Conservation (phyloP, 2,329 filamentous ascomycete genomes). For the Fusarium sp. region DNA sequence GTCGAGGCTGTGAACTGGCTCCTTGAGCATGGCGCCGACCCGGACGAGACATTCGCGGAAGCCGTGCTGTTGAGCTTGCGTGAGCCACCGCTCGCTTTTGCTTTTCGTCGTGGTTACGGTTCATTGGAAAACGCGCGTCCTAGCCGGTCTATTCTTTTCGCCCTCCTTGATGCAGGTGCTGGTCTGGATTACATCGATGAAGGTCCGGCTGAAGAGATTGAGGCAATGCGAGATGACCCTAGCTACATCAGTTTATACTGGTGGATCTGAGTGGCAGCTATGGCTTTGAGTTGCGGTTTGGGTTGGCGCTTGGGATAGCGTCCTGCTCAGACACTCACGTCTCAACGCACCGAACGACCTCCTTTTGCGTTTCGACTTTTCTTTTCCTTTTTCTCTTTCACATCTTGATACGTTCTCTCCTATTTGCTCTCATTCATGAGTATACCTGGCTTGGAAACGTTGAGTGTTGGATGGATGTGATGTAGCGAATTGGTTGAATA, state of each 20-base stretch:
- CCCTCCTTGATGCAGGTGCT: neutral
- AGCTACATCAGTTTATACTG: neutral
- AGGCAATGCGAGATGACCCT: neutral
- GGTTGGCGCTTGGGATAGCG: fast-evolving
- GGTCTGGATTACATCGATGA: neutral
- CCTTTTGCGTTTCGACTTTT: neutral
- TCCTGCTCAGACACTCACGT: neutral
- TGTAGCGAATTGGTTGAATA: neutral
- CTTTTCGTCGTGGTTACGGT: neutral
- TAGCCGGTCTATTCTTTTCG: neutral
- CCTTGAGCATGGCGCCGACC: neutral
- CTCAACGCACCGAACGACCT: fast-evolving
- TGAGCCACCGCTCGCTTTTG: neutral
- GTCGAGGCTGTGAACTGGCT: neutral
- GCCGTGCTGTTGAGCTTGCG: fast-evolving
- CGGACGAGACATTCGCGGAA: neutral
- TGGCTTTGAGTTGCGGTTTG: neutral
- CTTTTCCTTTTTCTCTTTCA: neutral
- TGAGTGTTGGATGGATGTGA: neutral
- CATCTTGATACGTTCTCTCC: fast-evolving
- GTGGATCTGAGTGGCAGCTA: neutral
- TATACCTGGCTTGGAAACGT: neutral
- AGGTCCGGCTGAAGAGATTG: neutral
- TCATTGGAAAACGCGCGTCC: neutral
- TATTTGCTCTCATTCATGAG: neutral